phyloP scores from a whole-genome alignment of 352 stramenopile species.

The Phytophthora agathidicida region DNA sequence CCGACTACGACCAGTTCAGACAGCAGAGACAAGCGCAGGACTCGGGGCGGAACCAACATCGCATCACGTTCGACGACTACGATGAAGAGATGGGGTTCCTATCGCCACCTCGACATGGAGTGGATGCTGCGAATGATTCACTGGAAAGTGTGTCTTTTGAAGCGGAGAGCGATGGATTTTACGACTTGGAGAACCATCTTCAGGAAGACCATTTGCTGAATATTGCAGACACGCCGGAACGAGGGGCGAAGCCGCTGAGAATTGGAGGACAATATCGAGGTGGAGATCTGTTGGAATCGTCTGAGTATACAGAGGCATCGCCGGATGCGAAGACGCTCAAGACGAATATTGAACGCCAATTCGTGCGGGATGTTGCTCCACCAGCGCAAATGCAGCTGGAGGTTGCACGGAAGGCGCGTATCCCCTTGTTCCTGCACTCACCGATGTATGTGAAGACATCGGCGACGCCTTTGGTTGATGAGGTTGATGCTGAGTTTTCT shows the following conservation, averaged over 20 bases:
- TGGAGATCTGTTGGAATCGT: constrained; percentile 29
- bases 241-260: constrained; percentile 12
- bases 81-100: constrained; percentile 59
- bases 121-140: constrained; percentile 35
- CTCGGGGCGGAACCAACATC: constrained; percentile 60
- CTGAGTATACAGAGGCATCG: constrained; percentile 26
- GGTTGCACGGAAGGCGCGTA: constrained; percentile 80
- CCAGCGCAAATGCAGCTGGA: constrained; percentile 89
- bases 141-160: constrained; percentile 67
- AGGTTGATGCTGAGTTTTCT: constrained; percentile 35
- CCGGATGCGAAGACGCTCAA: constrained; percentile 58
- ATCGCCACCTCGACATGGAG: constrained; percentile 30
- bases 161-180: constrained; percentile 47
- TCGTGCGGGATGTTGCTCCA: constrained; percentile 71
- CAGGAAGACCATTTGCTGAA: constrained; percentile 31
- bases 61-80: constrained; percentile 64
- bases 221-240: constrained; percentile 33
- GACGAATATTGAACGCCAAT: constrained; percentile 67
- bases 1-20: constrained; percentile 35
- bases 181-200: constrained; percentile 57
- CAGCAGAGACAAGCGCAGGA: constrained; percentile 42
- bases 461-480: constrained; percentile 58
- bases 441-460: constrained; percentile 88
- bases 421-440: constrained; percentile 86
- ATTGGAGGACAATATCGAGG: constrained; percentile 36